Conservation (phyloP, 306 rosid genomes). For the Neltuma alba region DNA sequence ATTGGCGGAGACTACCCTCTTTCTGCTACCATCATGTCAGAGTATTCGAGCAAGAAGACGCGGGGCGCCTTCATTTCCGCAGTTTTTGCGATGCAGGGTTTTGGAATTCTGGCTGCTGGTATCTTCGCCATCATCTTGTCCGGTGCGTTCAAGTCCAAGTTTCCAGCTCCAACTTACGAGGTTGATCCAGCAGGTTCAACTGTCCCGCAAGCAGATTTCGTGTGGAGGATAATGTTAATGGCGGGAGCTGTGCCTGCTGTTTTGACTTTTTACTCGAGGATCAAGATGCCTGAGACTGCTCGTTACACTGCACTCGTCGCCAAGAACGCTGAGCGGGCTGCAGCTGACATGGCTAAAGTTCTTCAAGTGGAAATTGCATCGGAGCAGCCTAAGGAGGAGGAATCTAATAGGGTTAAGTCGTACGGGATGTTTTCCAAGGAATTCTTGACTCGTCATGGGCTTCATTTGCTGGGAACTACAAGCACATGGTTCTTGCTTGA, state of each 20-base stretch:
- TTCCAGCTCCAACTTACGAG: constrained; percentile 49
- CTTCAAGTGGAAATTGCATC: constrained; percentile 58
- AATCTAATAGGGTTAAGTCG: neutral
- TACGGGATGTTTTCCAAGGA: constrained; percentile 60
- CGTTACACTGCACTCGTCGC: constrained; percentile 79
- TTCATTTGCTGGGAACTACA: constrained; percentile 71
- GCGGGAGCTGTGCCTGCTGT: constrained; percentile 74
- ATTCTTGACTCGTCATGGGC: constrained; percentile 62
- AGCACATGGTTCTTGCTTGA: constrained; percentile 79
- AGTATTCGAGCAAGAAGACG: constrained; percentile 75
- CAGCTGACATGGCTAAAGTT: constrained; percentile 75
- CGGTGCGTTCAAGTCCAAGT: constrained; percentile 43
- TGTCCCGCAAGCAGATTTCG: constrained; percentile 65
- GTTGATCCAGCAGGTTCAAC: constrained; percentile 51
- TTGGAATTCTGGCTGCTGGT: constrained; percentile 79
- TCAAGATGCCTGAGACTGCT: constrained; percentile 86
- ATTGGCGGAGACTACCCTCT: constrained; percentile 89
- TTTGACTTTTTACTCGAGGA: constrained; percentile 64
- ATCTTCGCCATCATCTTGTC: constrained; percentile 57
- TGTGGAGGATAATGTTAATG: constrained; percentile 72
- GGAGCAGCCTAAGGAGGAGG: constrained; percentile 32
- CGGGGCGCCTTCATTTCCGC: constrained; percentile 81
- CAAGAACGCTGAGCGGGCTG: constrained; percentile 59
- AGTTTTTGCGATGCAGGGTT: constrained; percentile 87
- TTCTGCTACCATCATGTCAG: constrained; percentile 85